Evolutionary conservation across 441 rosid species (phyloP).

Genomic region (Erodium trifolium): DNA sequence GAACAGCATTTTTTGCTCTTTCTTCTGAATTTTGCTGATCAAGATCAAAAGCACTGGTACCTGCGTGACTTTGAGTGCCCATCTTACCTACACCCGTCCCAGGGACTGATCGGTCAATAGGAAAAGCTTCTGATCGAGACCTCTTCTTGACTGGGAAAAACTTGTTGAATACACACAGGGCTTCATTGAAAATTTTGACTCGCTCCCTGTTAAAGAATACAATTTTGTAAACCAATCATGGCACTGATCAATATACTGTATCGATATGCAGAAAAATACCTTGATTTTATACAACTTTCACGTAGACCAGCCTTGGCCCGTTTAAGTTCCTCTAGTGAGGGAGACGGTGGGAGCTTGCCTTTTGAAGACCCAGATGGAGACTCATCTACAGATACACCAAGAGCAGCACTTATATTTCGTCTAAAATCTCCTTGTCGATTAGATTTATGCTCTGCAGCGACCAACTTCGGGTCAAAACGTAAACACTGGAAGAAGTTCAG

Average conservation of each 20-base stretch:
- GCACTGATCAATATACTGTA: conserved; percentile 13
- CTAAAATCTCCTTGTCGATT: conserved; percentile 73
- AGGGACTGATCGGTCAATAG: conserved; percentile 50
- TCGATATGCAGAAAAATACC: conserved; percentile 44
- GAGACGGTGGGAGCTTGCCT: conserved; percentile 51
- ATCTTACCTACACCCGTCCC: conserved; percentile 61
- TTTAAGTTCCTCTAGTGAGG: conserved; percentile 74
- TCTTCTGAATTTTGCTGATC: conserved; percentile 72
- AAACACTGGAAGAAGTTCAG: conserved; percentile 63
- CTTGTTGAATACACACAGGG: conserved; percentile 74
- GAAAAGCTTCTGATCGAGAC: conserved; percentile 65
- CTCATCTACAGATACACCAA: conserved; percentile 70
- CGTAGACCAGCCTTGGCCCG: conserved; percentile 57
- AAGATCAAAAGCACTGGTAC: conserved; percentile 53
- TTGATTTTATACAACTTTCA: conserved; percentile 64
- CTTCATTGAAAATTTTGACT: conserved; percentile 64
- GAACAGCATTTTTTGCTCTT: conserved; percentile 53
- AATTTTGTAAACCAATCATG: conserved; percentile 27
- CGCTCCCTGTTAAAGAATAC: conserved; percentile 65
- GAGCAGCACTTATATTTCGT: conserved; percentile 56
- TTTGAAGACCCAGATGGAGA: conserved; percentile 49
- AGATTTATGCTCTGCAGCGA: conserved; percentile 69
- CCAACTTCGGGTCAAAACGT: conserved; percentile 66
- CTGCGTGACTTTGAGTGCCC: conserved; percentile 63
- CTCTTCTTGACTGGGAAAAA: conserved; percentile 77